Base-by-base conservation (phyloP, 805 yeast genomes). In the Yarrowia bubula region DNA sequence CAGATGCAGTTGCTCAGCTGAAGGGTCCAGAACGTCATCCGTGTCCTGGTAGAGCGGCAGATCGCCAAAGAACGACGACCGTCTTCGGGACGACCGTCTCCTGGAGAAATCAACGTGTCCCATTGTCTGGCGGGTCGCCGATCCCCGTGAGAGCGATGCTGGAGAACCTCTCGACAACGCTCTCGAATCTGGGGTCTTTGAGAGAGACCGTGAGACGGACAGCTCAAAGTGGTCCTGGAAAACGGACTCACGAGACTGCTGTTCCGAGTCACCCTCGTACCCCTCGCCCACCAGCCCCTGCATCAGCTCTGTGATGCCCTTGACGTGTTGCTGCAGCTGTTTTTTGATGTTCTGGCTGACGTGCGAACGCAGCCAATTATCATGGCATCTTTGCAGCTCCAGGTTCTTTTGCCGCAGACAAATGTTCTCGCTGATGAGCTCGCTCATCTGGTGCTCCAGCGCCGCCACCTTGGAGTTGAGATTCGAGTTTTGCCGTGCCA, bases 401-500 rank as follows among this genome's bases (percentile, higher is more conserved):
- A 67, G 58, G 32, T 69, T 61, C 46, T 68, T 66, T 67, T 69
- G 68, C 69, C 74, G 51, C 65, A 78, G 66, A 53, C 65, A 65
- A 67, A 73, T 71, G 66, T 80, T 81, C 64, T 81, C 83, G 31
- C 71, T 71, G 28, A 74, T 72, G 58, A 81, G 72, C 38, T 76
- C 77, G 15, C 71, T 68, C 15, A 81, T 68, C 51, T 75, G 76
- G 9, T 70, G 68, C 69, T 84, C 86, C 71, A 85, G 70, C 17
- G 76, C 78, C 1, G 78, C 68, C 50, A 84, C 74, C 57, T 74
- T 78, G 32, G 74, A 67, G 72, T 78, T 73, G 68, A 84, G 74
- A 18, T 76, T 73, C 3, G 83, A 77, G 67, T 83, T 83, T 43
- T 77, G 77, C 64, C 77, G 78, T 0, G 86, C 86, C 39, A 85